Base-by-base conservation (phyloP, 177 flowering plant genomes). In the Tripterygium wilfordii region DNA sequence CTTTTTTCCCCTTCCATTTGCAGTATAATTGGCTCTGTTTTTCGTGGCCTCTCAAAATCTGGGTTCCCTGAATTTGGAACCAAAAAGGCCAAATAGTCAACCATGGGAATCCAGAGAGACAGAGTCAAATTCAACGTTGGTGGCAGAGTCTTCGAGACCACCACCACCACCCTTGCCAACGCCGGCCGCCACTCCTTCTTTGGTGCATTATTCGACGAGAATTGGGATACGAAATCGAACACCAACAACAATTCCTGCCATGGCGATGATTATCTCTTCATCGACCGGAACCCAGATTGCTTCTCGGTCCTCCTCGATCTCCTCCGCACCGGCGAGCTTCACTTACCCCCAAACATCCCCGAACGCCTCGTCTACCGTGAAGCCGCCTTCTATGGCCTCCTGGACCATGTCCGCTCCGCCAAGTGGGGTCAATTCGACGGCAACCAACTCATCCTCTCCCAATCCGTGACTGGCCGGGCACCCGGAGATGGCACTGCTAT, bases 401-500 rank as follows among this genome's bases (percentile, higher is more conserved):
- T 77, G 16, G 82, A 76, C 64, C 92, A 80, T 36, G 84, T 86
- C 20, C 67, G 90, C 6, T 43, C 92, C 0, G 82, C 88, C 1
- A 86, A 74, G 29, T 86, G 95, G 92, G 95, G 95, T 26, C 72
- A 62, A 14, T 86, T 89, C 44, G 97, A 89, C 28, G 92, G 92
- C 8, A 83, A 89, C 65, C 51, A 76, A 33, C 71, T 89, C 22
- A 31, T 56, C 17, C 69, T 69, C 0, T 43, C 77, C 4, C 42
- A 52, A 38, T 78, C 90, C 1, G 44, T 78, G 8, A 47, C 73
- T 0, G 92, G 95, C 3, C 66, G 58, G 16, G 92, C 95, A 0
- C 92, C 95, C 0, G 95, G 97, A 0, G 97, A 89, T 24, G 97
- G 95, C 4, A 82, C 92, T 0, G 92, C 92, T 3, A 85, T 89